phyloP scores from a whole-genome alignment of 2,329 filamentous ascomycete genomes.

The Dothideomycetes sp. region DNA sequence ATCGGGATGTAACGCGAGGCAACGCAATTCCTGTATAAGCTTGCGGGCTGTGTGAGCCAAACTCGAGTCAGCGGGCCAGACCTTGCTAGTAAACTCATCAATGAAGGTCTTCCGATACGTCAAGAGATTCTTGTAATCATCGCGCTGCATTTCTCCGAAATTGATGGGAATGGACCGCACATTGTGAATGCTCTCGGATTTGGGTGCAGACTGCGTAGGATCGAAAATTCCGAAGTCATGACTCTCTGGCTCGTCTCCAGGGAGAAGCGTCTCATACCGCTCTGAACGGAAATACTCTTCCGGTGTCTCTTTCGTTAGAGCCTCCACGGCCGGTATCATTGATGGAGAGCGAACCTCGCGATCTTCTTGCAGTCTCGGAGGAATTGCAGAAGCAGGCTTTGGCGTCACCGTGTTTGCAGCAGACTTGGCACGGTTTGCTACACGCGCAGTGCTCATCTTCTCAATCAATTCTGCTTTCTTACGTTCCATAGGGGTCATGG shows the following conservation, averaged over 20 bases:
- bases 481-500: too few species aligned
- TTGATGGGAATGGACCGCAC: conserved; percentile 18
- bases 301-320: conserved; percentile 13
- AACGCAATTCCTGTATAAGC: conserved; percentile 15
- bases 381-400: conserved; percentile 8
- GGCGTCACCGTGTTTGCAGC: neutral
- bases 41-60: conserved; percentile 3
- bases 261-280: conserved; percentile 21
- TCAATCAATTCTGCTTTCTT: neutral
- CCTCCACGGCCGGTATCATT: conserved; percentile 19
- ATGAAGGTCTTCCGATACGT: conserved; percentile 14
- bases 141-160: conserved; percentile 19
- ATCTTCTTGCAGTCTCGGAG: conserved; percentile 5
- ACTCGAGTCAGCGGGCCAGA: conserved; percentile 5
- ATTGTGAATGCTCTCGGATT: conserved; percentile 10
- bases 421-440: neutral
- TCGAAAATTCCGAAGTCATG: neutral
- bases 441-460: neutral
- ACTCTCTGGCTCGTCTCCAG: conserved; percentile 12
- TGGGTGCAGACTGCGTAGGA: neutral
- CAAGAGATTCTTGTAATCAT: conserved; percentile 18
- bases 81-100: conserved; percentile 12
- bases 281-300: conserved; percentile 24
- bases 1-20: conserved; percentile 15
- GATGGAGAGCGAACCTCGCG: conserved; percentile 18